These are phyloP conservation scores for Sinapis alba DNA, from an alignment of 441 rosid species.

Conservation along the genomic window DNA sequence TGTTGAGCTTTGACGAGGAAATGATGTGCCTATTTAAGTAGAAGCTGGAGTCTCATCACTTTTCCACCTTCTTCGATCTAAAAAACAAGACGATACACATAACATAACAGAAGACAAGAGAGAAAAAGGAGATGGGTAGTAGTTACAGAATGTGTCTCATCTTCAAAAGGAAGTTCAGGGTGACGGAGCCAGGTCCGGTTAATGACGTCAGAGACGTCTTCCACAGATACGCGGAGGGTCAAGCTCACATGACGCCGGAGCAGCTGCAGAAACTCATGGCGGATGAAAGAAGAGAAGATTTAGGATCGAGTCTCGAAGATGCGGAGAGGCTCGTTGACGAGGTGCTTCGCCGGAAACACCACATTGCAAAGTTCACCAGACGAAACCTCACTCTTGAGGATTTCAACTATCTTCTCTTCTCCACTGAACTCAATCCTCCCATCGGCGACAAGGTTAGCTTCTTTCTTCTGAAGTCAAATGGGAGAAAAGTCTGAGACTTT, in stretches of 20 bases:
- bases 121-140: slow-evolving; percentile 51
- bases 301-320: slow-evolving; percentile 43
- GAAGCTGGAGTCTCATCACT: slow-evolving; percentile 2
- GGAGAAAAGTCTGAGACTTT: neutral
- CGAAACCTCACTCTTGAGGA: slow-evolving; percentile 63
- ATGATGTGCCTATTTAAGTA: slow-evolving; percentile 23
- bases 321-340: slow-evolving; percentile 55
- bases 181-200: slow-evolving; percentile 59
- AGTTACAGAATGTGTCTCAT: slow-evolving; percentile 59
- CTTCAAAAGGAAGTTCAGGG: slow-evolving; percentile 61
- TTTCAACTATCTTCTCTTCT: slow-evolving; percentile 59
- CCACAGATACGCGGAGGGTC: slow-evolving; percentile 48
- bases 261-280: slow-evolving; percentile 52
- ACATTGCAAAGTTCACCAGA: slow-evolving; percentile 54
- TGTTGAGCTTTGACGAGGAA: slow-evolving; percentile 26
- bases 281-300: slow-evolving; percentile 43
- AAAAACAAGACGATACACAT: slow-evolving; percentile 13
- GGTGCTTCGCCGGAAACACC: slow-evolving; percentile 55
- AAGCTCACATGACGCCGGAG: slow-evolving; percentile 55
- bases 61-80: slow-evolving; percentile 39
- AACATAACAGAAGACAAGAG: neutral
- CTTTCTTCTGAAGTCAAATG: neutral
- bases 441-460: slow-evolving; percentile 47
- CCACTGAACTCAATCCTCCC: slow-evolving; percentile 66
- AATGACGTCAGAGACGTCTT: slow-evolving; percentile 54